phyloP scores from a whole-genome alignment of 176 grass and related monocot species.

The Avena sativa region DNA sequence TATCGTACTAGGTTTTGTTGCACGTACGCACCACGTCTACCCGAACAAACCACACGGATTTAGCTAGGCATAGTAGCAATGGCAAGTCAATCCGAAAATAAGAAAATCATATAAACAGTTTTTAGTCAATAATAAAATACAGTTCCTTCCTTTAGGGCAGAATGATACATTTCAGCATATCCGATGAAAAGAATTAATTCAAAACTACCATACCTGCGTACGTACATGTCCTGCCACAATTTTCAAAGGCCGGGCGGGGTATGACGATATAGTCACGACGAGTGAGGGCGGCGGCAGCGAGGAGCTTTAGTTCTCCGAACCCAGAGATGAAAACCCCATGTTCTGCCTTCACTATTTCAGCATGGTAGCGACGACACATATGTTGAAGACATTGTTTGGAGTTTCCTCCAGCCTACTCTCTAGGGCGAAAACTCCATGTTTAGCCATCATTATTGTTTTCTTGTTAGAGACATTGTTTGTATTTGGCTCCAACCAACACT shows the following conservation, averaged over 20 bases:
- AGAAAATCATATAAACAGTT: too few species aligned
- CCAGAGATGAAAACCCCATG: not conserved
- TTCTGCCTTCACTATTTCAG: not conserved
- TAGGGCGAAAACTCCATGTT: too few species aligned
- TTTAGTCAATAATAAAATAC: too few species aligned
- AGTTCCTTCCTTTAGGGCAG: too few species aligned
- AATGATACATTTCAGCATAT: too few species aligned
- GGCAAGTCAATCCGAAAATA: too few species aligned
- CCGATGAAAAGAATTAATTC: too few species aligned
- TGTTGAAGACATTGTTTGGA: not conserved
- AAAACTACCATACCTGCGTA: not conserved
- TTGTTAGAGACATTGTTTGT: not conserved
- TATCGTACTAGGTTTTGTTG: not conserved
- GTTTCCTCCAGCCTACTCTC: not conserved
- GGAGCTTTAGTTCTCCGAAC: not conserved
- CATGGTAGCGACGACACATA: too few species aligned
- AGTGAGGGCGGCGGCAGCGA: not conserved
- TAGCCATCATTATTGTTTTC: too few species aligned
- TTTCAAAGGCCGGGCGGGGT: not conserved
- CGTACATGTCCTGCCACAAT: not conserved
- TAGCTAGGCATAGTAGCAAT: too few species aligned
- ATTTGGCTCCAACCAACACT: not conserved
- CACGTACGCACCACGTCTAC: not conserved
- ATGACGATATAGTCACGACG: not conserved
- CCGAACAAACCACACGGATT: too few species aligned